Percentiles rank a stretch among this genome's conserved stretches.
phyloP scores from a whole-genome alignment of 305 asterid genomes.

The Fraxinus ornus region DNA sequence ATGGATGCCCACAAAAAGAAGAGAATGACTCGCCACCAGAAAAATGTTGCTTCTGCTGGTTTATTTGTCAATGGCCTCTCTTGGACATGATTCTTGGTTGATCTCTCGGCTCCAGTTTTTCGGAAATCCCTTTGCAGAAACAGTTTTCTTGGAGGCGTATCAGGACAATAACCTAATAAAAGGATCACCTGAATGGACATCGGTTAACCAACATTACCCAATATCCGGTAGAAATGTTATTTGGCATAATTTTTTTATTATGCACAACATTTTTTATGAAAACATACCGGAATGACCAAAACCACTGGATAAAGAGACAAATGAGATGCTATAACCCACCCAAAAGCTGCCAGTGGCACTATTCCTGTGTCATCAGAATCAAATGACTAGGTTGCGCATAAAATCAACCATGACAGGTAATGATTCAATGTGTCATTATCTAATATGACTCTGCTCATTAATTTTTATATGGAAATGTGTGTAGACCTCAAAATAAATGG shows the following conservation, averaged over 20 bases:
- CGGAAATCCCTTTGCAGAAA: constrained; percentile 38
- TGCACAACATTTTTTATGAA: constrained; percentile 12
- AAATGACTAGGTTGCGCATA: constrained; percentile 26
- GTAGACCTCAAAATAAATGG: constrained; percentile 12
- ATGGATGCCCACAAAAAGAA: constrained; percentile 70
- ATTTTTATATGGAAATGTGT: background rate
- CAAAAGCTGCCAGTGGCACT: constrained; percentile 85
- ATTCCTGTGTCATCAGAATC: constrained; percentile 50
- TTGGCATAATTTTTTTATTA: background rate
- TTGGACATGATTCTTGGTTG: constrained; percentile 32
- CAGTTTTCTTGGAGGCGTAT: constrained; percentile 75
- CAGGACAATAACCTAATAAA: constrained; percentile 78
- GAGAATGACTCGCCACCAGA: constrained; percentile 54
- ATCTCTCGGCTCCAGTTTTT: constrained; percentile 38
- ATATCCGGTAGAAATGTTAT: background rate
- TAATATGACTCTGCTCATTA: constrained; percentile 8
- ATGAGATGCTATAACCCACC: constrained; percentile 91
- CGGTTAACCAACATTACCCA: background rate
- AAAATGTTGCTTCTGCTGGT: constrained; percentile 28
- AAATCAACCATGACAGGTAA: background rate
- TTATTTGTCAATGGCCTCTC: constrained; percentile 28
- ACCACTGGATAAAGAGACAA: constrained; percentile 80
- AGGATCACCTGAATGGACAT: constrained; percentile 55
- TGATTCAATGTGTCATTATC: constrained; percentile 20
- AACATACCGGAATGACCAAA: constrained; percentile 76